phyloP scores from a whole-genome alignment of 306 rosid genomes.

The Biancaea sappan region DNA sequence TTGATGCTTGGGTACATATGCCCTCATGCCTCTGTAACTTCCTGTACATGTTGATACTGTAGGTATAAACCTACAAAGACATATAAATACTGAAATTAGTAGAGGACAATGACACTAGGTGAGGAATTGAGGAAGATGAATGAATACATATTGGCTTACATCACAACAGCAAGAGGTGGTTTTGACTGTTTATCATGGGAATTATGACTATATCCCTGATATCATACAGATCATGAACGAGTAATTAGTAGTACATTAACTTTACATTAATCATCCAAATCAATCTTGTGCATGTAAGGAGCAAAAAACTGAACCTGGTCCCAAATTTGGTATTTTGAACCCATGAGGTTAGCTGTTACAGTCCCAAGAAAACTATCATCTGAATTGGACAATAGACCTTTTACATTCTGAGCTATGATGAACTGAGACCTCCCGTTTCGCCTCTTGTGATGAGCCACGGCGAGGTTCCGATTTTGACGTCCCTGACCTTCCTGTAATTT shows the following conservation, averaged over 20 bases:
- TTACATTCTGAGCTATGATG: conserved; percentile 63
- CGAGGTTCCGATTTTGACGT: conserved; percentile 83
- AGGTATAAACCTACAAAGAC: conserved; percentile 61
- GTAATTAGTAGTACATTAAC: background rate
- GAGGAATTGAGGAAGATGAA: background rate
- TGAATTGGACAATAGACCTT: conserved; percentile 55
- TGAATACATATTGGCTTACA: conserved; percentile 50
- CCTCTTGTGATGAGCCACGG: conserved; percentile 71
- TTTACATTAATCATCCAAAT: background rate
- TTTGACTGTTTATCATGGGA: conserved; percentile 46
- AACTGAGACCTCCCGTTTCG: conserved; percentile 67
- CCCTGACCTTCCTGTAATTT: conserved; percentile 83
- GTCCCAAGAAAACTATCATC: conserved; percentile 77
- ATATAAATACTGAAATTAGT: conserved; percentile 9
- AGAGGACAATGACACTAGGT: background rate
- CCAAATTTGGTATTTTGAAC: conserved; percentile 83
- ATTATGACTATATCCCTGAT: conserved; percentile 51
- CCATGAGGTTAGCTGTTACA: conserved; percentile 74
- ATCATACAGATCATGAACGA: background rate
- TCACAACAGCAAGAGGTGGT: conserved; percentile 69
- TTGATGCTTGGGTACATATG: conserved; percentile 81
- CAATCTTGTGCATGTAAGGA: background rate
- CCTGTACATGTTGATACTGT: conserved; percentile 82
- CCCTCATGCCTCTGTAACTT: conserved; percentile 77
- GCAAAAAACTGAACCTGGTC: conserved; percentile 61